Evolutionary conservation across 2,329 filamentous ascomycete genomes (phyloP).

Genomic region (Atkinsonella texensis): DNA sequence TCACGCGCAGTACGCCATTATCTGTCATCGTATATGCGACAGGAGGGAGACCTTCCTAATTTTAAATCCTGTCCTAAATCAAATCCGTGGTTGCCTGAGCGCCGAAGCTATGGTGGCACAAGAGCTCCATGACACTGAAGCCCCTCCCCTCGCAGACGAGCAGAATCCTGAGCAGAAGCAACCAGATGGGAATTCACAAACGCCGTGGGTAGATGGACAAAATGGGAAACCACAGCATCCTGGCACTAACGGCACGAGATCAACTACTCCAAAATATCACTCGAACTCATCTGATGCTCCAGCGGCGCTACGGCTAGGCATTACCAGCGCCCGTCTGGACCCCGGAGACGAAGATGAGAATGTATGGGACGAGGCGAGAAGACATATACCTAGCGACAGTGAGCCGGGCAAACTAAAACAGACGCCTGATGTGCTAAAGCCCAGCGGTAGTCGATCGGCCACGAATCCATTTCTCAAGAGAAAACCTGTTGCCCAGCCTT

Average conservation of each 20-base stretch:
- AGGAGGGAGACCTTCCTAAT: neutral
- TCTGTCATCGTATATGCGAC: neutral
- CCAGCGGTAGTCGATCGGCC: slow-evolving; percentile 23
- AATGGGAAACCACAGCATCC: slow-evolving; percentile 15
- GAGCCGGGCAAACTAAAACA: slow-evolving; percentile 8
- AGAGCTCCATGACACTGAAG: neutral
- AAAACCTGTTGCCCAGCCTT: slow-evolving; percentile 18
- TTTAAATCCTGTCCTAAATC: neutral
- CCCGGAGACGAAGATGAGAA: slow-evolving; percentile 18
- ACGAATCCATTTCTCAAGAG: slow-evolving; percentile 44
- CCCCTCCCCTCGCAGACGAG: neutral
- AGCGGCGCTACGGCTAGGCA: slow-evolving; percentile 21
- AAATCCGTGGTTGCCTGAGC: neutral
- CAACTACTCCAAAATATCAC: slow-evolving; percentile 5
- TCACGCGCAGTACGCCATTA: neutral
- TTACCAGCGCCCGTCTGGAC: slow-evolving; percentile 7
- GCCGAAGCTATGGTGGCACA: slow-evolving; percentile 5
- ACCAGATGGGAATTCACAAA: neutral
- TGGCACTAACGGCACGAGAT: neutral
- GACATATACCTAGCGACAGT: slow-evolving; percentile 4
- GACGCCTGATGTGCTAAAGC: slow-evolving; percentile 21
- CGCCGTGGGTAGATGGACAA: slow-evolving; percentile 15
- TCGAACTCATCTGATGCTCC: slow-evolving; percentile 15
- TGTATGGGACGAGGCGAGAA: slow-evolving; percentile 19
- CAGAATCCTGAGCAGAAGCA: neutral